A percentile compares a stretch with the other conserved stretches of the same genome.
phyloP scores from a whole-genome alignment of 495 filamentous ascomycete genomes.

The Talaromyces ruber region DNA sequence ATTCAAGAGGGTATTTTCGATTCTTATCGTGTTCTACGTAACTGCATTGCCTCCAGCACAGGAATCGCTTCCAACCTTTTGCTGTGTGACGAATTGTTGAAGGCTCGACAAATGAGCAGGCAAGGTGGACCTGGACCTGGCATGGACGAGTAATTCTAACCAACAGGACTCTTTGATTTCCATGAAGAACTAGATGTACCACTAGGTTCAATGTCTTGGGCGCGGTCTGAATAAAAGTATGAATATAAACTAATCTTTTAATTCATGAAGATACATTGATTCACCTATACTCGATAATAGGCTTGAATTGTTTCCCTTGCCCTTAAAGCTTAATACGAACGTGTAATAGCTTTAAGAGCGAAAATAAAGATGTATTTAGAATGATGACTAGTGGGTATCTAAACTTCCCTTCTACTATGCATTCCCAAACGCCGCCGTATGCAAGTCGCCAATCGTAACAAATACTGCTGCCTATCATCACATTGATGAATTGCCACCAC shows the following conservation, averaged over 20 bases:
- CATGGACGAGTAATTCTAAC: slow-evolving; percentile 34
- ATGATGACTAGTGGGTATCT: neutral
- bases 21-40: slow-evolving; percentile 88
- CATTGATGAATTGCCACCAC: neutral
- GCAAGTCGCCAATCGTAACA: neutral
- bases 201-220: neutral
- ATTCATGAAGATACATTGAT: neutral
- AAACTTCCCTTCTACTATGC: neutral
- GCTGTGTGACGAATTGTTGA: slow-evolving; percentile 93
- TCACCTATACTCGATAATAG: neutral
- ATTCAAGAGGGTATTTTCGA: slow-evolving; percentile 88
- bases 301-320: too few relatives aligned
- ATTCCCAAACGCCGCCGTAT: slow-evolving; percentile 1
- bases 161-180: neutral
- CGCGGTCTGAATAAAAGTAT: neutral
- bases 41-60: slow-evolving; percentile 86
- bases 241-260: slow-evolving; percentile 5
- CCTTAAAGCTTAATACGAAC: too few relatives aligned
- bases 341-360: too few relatives aligned
- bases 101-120: slow-evolving; percentile 86
- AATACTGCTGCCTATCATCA: slow-evolving; percentile 3
- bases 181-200: neutral
- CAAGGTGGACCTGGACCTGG: slow-evolving; percentile 28
- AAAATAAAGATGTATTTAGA: neutral
- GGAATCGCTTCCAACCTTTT: slow-evolving; percentile 94